Conservation (phyloP, 2,329 filamentous ascomycete genomes). For the Pleurostoma richardsiae region DNA sequence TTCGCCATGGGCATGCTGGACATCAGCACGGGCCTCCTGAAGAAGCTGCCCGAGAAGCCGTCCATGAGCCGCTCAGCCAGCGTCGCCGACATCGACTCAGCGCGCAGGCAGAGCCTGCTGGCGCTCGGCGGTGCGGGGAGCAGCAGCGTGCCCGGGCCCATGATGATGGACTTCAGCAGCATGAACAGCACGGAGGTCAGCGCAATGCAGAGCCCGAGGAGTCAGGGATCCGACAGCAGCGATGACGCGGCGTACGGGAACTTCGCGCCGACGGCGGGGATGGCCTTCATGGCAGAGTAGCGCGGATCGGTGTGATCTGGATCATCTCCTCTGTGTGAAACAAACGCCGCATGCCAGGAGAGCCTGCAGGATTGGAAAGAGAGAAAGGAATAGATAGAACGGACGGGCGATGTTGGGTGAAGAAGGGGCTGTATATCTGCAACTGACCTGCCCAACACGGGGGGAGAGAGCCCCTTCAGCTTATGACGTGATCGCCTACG, state of each 20-base stretch:
- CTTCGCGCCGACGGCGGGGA: constrained; percentile 27
- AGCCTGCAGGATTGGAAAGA: too few relatives aligned
- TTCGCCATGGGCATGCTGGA: constrained; percentile 78
- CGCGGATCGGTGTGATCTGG: too few relatives aligned
- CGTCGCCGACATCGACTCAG: constrained; percentile 38
- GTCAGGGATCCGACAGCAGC: constrained; percentile 43
- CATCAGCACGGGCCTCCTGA: constrained; percentile 63
- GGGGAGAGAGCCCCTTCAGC: too few relatives aligned
- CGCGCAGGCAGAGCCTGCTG: constrained; percentile 29
- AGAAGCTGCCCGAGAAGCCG: constrained; percentile 67
- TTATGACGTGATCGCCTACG: too few relatives aligned
- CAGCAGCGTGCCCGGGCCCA: constrained; percentile 8
- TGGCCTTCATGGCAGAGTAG: constrained; percentile 20
- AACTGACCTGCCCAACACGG: too few relatives aligned
- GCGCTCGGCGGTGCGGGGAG: constrained; percentile 22
- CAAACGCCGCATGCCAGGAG: too few relatives aligned
- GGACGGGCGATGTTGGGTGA: too few relatives aligned
- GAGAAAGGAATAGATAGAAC: too few relatives aligned
- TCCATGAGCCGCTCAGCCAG: constrained; percentile 53
- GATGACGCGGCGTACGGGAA: constrained; percentile 53
- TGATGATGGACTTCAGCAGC: background rate
- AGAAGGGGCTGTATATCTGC: too few relatives aligned
- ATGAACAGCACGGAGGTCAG: constrained; percentile 17
- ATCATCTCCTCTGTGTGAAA: too few relatives aligned
- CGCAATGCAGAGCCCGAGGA: constrained; percentile 45